phyloP scores from a whole-genome alignment of 805 yeast genomes.

The Kockiozyma suomiensis region DNA sequence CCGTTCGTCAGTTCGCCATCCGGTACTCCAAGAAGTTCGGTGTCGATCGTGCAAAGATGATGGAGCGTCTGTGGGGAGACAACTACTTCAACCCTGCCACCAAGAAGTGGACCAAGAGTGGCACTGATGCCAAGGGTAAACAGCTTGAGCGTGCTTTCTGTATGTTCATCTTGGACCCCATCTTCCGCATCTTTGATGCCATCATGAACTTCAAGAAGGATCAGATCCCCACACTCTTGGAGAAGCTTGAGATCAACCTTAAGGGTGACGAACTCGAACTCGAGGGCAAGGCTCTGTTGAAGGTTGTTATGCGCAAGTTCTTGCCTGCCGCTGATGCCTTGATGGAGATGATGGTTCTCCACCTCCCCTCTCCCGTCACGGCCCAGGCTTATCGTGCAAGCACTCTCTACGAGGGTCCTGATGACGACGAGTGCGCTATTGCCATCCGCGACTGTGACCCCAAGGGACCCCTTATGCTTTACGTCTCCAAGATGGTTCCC shows the following conservation, averaged over 20 bases:
- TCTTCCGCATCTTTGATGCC: constrained; percentile 94
- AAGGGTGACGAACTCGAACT: constrained; percentile 97
- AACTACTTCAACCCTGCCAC: constrained; percentile 99
- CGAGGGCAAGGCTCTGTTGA: constrained; percentile 97
- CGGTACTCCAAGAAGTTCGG: constrained; percentile 99
- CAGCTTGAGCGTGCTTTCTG: constrained; percentile 98
- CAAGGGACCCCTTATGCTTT: constrained; percentile 95
- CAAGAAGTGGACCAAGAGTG: constrained; percentile 94
- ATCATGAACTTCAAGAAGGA: constrained; percentile 99
- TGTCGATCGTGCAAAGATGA: constrained; percentile 97
- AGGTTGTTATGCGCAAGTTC: constrained; percentile 99
- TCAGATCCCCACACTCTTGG: constrained; percentile 87
- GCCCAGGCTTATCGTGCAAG: constrained; percentile 99
- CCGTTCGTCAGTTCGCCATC: constrained; percentile 96
- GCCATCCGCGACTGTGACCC: constrained; percentile 99
- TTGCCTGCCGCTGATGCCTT: constrained; percentile 99
- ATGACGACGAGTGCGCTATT: constrained; percentile 78
- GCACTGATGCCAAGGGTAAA: constrained; percentile 93
- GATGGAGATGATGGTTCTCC: constrained; percentile 97
- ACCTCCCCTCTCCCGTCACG: constrained; percentile 99
- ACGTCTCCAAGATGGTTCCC: constrained; percentile 99
- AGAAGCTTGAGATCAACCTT: constrained; percentile 89
- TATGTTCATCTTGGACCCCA: constrained; percentile 98
- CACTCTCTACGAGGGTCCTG: constrained; percentile 98
- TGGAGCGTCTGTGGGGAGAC: constrained; percentile 99